Base-by-base conservation (phyloP, 1,284 basidiomycete genomes). In the Cutaneotrichosporon mucoides region DNA sequence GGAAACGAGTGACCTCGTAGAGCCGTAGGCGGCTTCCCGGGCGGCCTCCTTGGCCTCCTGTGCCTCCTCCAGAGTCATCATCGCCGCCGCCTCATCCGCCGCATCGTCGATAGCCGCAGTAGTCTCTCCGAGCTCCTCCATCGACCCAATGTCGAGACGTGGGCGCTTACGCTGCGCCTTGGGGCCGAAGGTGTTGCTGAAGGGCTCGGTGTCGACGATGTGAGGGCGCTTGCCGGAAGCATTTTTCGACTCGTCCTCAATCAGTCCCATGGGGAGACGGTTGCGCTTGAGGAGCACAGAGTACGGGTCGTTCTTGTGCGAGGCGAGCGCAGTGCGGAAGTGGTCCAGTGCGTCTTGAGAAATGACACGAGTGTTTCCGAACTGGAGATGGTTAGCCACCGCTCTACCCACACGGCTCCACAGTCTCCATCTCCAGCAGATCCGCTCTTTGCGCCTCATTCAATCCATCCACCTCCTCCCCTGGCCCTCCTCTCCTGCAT, bases 331-430 rank as follows among this genome's bases (percentile, higher is more conserved):
- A 11, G 89, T 91, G 54, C 93, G 82, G 80, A 97, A 96, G 76
- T 95, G 93, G 72, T 97, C 93, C 69, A 97, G 79, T 6, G 93
- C 92, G 43, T 85, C 89, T 73, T 97, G 93, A n/a, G 90, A 92
- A 75, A 99, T 98, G 55, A 98, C 95, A 72, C 96, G 84, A 10
- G 96, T 99, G 80, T 99, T 99, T 50, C 92, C 93, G 71, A 97
- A 97, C 93, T 24, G 24, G 24, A n/a, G 24, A 24, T 2, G 24
- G 24, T 24, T 24, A 24, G 24, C 24, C 24, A 24, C 24, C 24
- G 24, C 24, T 24, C 24, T 24, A 24, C 24, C 3, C 24, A 24
- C 3, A 24, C 3, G 2, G 24, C 24, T 24, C 24, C 24, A 24
- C 24, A 24, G 3, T 24, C 24, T 24, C 24, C 24, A 24, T 24